Base-by-base conservation (phyloP, 805 yeast genomes). In the Kurtzmaniella fragi region DNA sequence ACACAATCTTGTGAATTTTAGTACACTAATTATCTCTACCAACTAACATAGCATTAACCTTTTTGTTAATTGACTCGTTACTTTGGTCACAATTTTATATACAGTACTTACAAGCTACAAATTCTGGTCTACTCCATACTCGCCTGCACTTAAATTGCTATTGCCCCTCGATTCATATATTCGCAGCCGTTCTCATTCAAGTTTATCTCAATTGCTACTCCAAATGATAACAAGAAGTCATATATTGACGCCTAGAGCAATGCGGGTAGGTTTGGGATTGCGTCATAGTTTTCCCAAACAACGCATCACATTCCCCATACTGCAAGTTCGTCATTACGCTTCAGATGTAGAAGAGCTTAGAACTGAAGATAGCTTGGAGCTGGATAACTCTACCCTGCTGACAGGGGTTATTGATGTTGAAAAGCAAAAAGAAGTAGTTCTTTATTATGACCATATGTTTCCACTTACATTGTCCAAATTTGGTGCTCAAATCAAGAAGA, bases 381-480 rank as follows among this genome's bases (percentile, higher is more conserved):
- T 46, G 10, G 70, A 64, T 28, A 46, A 41, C 12, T 58, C 70
- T 3, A 64, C 71, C 2, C 48, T 54, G 7, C 50, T 65, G 16
- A 68, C 74, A 1, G 74, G 74, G 4, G 70, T 67, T 1, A 57
- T 68, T 40, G 71, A 68, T 40, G 47, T 52, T 28, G 53, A 57
- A 42, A 46, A 51, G 9, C 49, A 46, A 17, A 48, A 42, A 11
- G 71, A 68, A 33, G 55, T 62, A 9, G 53, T 67, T 12, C 38
- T 67, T 10, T 68, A 65, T 43, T 65, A 55, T 39, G 71, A 65
- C 42, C 61, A 60, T 33, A 48, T 67, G 7, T 65, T 57, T 40
- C 64, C 69, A 12, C 42, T 57, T 28, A 46, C 58, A 30, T 42
- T 54, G 3, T 53, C 67, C n/a, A 43, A 43, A 28, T 40, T 59